Evolutionary conservation across 2,329 filamentous ascomycete genomes (phyloP).

Genomic region (Dactylellina drechsleri): DNA sequence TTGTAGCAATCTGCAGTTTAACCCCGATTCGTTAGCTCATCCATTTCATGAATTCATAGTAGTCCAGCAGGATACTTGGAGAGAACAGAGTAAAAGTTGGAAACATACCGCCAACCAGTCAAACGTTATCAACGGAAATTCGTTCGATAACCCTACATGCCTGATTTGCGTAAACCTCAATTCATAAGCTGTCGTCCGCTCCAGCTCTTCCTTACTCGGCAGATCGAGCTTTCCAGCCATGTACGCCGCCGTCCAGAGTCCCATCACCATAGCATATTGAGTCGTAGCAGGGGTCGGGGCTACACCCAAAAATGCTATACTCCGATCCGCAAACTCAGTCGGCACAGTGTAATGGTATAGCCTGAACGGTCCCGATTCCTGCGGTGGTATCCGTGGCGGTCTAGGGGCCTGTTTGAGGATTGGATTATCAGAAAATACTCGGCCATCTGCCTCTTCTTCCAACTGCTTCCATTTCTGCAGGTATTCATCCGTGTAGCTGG

Average conservation of each 20-base stretch:
- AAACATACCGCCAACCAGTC: conserved; percentile 49
- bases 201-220: conserved; percentile 47
- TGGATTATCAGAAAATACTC: conserved; percentile 49
- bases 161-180: conserved; percentile 49
- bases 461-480: conserved; percentile 38
- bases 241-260: conserved; percentile 42
- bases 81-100: background rate
- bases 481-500: conserved; percentile 43
- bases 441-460: conserved; percentile 40
- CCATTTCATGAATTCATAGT: no score
- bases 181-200: conserved; percentile 38
- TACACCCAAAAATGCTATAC: conserved; percentile 47
- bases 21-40: no score
- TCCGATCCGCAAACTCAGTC: conserved; percentile 45
- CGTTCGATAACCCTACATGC: conserved; percentile 45
- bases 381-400: conserved; percentile 42
- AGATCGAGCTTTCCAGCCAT: conserved; percentile 38
- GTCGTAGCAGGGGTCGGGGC: conserved; percentile 38
- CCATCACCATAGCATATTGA: conserved; percentile 29
- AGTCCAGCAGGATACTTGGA: no score
- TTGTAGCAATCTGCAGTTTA: conserved; percentile 27
- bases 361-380: conserved; percentile 47
- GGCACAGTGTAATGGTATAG: conserved; percentile 49
- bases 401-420: conserved; percentile 41
- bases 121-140: conserved; percentile 48